phyloP scores from a whole-genome alignment of 2,329 filamentous ascomycete genomes.

The Fusarium siculi region DNA sequence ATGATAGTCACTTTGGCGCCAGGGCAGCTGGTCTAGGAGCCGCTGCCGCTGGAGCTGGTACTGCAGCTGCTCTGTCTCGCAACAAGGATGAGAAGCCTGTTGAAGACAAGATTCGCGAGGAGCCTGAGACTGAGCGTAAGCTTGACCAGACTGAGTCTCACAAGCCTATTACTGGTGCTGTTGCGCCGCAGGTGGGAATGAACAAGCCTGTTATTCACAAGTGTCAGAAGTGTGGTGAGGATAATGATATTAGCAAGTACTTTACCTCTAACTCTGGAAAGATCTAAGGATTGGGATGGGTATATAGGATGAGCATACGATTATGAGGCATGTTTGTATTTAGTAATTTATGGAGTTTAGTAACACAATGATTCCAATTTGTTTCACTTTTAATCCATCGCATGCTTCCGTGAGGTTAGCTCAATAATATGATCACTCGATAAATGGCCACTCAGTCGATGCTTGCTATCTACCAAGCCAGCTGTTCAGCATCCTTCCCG shows the following conservation, averaged over 20 bases:
- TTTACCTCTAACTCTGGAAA: background rate
- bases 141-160: background rate
- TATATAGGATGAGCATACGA: background rate
- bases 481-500: background rate
- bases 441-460: accelerated
- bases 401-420: accelerated
- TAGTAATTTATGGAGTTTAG: background rate
- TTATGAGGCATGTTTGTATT: background rate
- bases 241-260: slow-evolving; percentile 20
- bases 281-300: background rate
- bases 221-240: slow-evolving; percentile 27
- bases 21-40: slow-evolving; percentile 1
- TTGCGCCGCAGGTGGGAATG: background rate
- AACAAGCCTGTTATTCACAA: slow-evolving; percentile 18
- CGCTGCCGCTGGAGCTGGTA: background rate
- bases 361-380: background rate
- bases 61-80: background rate
- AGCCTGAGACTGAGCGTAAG: background rate
- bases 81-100: background rate
- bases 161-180: background rate
- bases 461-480: background rate
- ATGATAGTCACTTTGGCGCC: background rate
- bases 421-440: accelerated
- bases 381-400: accelerated
- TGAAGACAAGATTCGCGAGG: background rate